Evolutionary conservation across 768 basidiomycete genomes (phyloP).

Genomic region (Chalciporus pseudorubinellus): DNA sequence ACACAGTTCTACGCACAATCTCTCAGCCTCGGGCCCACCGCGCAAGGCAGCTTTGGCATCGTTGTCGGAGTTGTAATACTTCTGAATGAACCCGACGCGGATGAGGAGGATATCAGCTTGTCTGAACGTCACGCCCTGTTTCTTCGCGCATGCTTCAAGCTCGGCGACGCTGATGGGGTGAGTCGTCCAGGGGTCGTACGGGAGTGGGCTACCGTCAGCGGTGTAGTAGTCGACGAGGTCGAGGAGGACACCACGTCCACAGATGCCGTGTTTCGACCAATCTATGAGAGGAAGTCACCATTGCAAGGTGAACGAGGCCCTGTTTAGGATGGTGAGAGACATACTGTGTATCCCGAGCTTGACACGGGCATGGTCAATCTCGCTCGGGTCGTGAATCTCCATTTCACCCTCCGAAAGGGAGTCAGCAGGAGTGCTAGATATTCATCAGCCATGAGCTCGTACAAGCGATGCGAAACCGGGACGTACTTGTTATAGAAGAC

Average conservation of each 20-base stretch:
- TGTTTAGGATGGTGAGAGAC: constrained; percentile 28
- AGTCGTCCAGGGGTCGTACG: constrained; percentile 64
- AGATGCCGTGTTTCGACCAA: constrained; percentile 70
- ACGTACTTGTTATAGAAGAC: constrained; percentile 63
- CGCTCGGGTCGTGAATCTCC: constrained; percentile 46
- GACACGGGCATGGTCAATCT: constrained; percentile 44
- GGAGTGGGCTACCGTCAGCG: constrained; percentile 38
- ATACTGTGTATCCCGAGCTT: constrained; percentile 68
- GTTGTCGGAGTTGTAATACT: constrained; percentile 43
- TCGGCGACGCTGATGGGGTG: constrained; percentile 52
- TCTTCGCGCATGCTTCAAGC: constrained; percentile 55
- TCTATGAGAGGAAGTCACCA: constrained; percentile 39
- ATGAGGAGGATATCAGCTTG: constrained; percentile 60
- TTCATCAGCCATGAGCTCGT: background rate
- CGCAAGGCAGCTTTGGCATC: constrained; percentile 44
- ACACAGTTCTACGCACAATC: constrained; percentile 42
- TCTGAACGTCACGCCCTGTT: constrained; percentile 56
- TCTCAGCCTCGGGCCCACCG: constrained; percentile 38
- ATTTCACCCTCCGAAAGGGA: constrained; percentile 45
- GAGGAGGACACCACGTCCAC: constrained; percentile 64
- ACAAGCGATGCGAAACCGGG: background rate
- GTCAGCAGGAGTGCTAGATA: constrained; percentile 40
- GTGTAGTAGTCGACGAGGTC: constrained; percentile 59
- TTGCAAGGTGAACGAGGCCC: too few relatives aligned
- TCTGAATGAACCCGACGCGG: constrained; percentile 61